phyloP scores from a whole-genome alignment of 352 stramenopile genomes.

The Thraustotheca clavata region DNA sequence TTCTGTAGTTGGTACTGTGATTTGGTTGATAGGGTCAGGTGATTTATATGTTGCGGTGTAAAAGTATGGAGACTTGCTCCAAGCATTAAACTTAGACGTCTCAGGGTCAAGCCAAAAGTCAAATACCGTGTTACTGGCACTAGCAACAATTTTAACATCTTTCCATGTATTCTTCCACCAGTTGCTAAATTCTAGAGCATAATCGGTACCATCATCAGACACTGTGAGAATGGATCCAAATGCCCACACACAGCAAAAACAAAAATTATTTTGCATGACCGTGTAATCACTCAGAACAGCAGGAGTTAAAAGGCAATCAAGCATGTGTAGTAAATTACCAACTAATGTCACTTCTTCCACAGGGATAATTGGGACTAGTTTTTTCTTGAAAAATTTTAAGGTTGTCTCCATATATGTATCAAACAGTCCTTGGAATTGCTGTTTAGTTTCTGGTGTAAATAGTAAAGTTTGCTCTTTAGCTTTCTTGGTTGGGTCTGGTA shows the following conservation, averaged over 20 bases:
- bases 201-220: conserved; percentile 92
- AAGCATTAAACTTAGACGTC: conserved; percentile 88
- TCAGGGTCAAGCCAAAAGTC: conserved; percentile 95
- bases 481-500: conserved; percentile 45
- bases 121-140: conserved; percentile 92
- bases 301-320: conserved; percentile 85
- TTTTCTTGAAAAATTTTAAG: conserved; percentile 92
- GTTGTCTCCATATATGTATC: conserved; percentile 89
- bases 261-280: conserved; percentile 89
- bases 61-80: conserved; percentile 94
- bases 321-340: conserved; percentile 91
- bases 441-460: conserved; percentile 63
- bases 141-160: conserved; percentile 91
- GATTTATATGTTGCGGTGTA: conserved; percentile 85
- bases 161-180: conserved; percentile 96
- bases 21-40: conserved; percentile 80
- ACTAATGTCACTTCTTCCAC: conserved; percentile 92
- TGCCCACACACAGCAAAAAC: conserved; percentile 94
- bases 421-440: conserved; percentile 83
- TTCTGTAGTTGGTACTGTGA: conserved; percentile 92
- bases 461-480: conserved; percentile 52
- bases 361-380: conserved; percentile 85
- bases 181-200: conserved; percentile 90
- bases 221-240: conserved; percentile 90
- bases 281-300: conserved; percentile 64